Conservation (phyloP, 1,284 basidiomycete species). For the Flammula alnicola region DNA sequence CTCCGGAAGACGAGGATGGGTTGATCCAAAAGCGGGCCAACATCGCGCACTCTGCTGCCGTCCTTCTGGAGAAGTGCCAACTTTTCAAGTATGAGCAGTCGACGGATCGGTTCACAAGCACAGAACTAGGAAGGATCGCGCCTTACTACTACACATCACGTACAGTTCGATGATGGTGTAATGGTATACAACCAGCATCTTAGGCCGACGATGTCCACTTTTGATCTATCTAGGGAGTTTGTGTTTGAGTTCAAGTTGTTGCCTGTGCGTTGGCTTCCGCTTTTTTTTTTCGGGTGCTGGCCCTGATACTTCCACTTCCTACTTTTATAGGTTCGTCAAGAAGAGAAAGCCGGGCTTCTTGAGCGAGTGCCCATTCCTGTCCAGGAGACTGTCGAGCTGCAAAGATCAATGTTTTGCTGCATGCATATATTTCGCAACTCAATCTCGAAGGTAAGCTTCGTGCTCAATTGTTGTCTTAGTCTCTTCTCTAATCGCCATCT, state of each 20-base stretch:
- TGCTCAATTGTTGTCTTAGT: neutral
- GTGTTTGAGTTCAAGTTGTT: conserved; percentile 97
- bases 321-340: conserved; percentile 56
- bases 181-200: conserved; percentile 97
- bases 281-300: no score
- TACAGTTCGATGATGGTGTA: conserved; percentile 97
- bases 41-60: conserved; percentile 93
- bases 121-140: conserved; percentile 93
- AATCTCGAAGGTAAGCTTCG: conserved; percentile 81
- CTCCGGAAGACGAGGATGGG: conserved; percentile 83
- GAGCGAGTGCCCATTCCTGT: conserved; percentile 98
- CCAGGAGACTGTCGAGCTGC: conserved; percentile 97
- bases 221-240: conserved; percentile 97
- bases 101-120: conserved; percentile 88
- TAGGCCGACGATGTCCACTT: conserved; percentile 82
- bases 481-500: neutral
- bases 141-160: conserved; percentile 97
- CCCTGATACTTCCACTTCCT: conserved; percentile 19
- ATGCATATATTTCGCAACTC: conserved; percentile 94
- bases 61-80: conserved; percentile 92
- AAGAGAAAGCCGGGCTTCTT: conserved; percentile 90
- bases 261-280: conserved; percentile 60
- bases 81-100: conserved; percentile 93
- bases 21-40: conserved; percentile 95
- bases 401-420: conserved; percentile 96